Base-by-base conservation (phyloP, 2,329 filamentous ascomycete species). In the Aspergillus piperis region DNA sequence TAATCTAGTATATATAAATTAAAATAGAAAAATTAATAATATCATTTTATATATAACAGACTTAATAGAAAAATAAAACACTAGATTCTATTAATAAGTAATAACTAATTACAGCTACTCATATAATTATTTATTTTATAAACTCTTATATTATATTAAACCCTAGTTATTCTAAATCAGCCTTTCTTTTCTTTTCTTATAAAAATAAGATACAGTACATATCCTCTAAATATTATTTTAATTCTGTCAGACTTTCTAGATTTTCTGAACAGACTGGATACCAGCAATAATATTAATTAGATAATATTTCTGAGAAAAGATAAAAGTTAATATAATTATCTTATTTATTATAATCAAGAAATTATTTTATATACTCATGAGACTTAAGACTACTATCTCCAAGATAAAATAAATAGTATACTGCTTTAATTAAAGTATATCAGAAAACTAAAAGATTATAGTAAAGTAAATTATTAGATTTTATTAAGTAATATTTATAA, bases 381-480 rank as follows among this genome's bases (percentile, higher is more conserved):
- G 60, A 30, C 48, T 19, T 25, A 7, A 59, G 25, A 32, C n/a
- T 50, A 21, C 13, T 56, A 10, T 54, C 25, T 23, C 60, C 56
- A 11, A 66, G 47, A 30, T 47, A 64, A 50, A 66, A 65, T 27
- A 39, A 60, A 25, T 32, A 64, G 19, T 59, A 56, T n/a, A 53
- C 60, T 44, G 36, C 30, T 49, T 65, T 66, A 23, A 59, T 58
- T 7, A 62, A 50, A 30, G 27, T 39, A 57, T 66, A 58, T 32
- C 54, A 53, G 39, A 62, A 66, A 19, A 57, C 55, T 13, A 66
- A 56, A 8, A 60, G 62, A 17, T 66, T 41, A 11, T 51, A 66
- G 39, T 56, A 41, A 38, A 64, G 58, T 13, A 66, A 57, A 27
- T 62, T 27, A 41, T 50, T 3, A 23, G 47, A 58, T n/a, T 42